These are phyloP conservation scores for Chloromonas sp. DNA, from an alignment of 163 green algal genomes.

Conservation along the genomic window DNA sequence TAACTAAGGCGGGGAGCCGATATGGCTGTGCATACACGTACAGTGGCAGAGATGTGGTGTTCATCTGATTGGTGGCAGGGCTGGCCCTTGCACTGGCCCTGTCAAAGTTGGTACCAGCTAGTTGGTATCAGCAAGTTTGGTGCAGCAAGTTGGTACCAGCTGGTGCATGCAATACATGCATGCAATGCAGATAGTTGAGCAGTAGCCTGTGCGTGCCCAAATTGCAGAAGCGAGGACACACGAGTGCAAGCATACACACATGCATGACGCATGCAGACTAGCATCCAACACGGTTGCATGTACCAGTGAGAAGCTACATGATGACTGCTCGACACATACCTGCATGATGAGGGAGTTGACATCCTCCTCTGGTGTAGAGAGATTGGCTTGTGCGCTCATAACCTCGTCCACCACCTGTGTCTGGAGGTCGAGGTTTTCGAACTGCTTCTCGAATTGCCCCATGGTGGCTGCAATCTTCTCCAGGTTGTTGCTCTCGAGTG, in stretches of 20 bases:
- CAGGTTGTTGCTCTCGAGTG: conserved; percentile 84
- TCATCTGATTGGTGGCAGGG: too few species aligned
- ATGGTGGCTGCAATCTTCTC: conserved; percentile 78
- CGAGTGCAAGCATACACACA: background rate
- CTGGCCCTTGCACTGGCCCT: too few species aligned
- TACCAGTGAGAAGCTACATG: background rate
- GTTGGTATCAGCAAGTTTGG: too few species aligned
- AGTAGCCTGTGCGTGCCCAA: too few species aligned
- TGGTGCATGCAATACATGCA: too few species aligned
- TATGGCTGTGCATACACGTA: too few species aligned
- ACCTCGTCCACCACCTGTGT: conserved; percentile 82
- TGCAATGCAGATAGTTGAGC: too few species aligned
- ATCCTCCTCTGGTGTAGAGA: conserved; percentile 79
- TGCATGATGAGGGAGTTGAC: conserved; percentile 76
- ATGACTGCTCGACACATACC: conserved; percentile 34
- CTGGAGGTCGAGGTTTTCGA: conserved; percentile 94
- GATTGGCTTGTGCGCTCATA: conserved; percentile 80
- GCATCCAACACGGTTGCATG: background rate
- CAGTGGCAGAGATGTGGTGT: too few species aligned
- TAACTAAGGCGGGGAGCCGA: too few species aligned
- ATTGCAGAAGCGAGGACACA: too few species aligned
- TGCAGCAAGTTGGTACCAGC: too few species aligned
- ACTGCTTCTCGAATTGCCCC: conserved; percentile 88
- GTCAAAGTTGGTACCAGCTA: too few species aligned
- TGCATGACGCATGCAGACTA: background rate